A percentile compares a stretch with the other conserved stretches of the same genome.
Evolutionary conservation across 148 eudicot genomes (phyloP).

Genomic region (Heliamphora exappendiculata): DNA sequence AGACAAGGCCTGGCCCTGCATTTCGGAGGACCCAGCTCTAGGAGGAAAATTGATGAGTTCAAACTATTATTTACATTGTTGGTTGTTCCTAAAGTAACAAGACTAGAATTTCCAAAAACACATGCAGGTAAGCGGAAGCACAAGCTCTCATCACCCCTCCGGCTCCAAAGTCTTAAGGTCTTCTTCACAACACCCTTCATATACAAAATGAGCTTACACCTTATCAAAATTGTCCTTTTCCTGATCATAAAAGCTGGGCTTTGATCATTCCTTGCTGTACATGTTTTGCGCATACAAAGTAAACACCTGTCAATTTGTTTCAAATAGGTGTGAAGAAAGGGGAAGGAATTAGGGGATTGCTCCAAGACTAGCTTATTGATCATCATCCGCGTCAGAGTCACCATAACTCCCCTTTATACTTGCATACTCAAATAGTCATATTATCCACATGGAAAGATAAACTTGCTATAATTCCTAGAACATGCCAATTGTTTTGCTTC

Average conservation of each 20-base stretch:
- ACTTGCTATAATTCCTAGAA: background rate
- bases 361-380: background rate
- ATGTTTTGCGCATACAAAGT: background rate
- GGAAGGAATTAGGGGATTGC: background rate
- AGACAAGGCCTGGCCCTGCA: too few relatives aligned
- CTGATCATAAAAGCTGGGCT: background rate
- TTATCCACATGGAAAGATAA: background rate
- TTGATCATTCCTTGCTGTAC: background rate
- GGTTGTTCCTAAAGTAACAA: background rate
- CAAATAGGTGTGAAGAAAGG: background rate
- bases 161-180: background rate
- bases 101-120: background rate
- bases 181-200: background rate
- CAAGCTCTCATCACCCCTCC: background rate
- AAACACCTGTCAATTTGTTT: background rate
- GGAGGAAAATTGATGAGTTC: too few relatives aligned
- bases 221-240: background rate
- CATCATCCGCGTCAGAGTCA: background rate
- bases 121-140: background rate
- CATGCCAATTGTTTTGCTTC: background rate
- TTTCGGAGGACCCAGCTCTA: too few relatives aligned
- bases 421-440: background rate
- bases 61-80: too few relatives aligned
- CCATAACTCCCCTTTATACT: background rate
- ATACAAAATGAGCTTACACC: background rate